Evolutionary conservation across 2,329 filamentous ascomycete genomes (phyloP).

Genomic region (Fusarium sp.): DNA sequence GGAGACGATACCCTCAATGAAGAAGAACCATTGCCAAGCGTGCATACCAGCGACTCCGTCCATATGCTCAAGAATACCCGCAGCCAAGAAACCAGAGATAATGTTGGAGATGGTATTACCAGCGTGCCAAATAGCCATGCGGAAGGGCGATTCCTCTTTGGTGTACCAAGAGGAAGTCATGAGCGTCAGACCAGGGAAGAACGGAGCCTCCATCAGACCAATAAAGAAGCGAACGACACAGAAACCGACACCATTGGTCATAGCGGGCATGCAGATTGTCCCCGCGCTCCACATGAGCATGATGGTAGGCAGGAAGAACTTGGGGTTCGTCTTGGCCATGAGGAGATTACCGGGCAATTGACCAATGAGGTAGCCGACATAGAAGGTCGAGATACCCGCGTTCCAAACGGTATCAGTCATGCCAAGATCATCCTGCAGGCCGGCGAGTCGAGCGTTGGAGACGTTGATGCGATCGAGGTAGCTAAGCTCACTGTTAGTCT

Average conservation of each 20-base stretch:
- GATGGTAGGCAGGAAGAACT: slow-evolving; percentile 49
- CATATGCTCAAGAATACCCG: slow-evolving; percentile 55
- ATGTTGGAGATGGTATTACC: slow-evolving; percentile 58
- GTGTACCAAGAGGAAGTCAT: slow-evolving; percentile 59
- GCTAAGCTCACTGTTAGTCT: slow-evolving; percentile 39
- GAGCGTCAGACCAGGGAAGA: slow-evolving; percentile 49
- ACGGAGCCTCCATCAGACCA: slow-evolving; percentile 49
- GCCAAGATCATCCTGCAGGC: slow-evolving; percentile 49
- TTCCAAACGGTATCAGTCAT: slow-evolving; percentile 51
- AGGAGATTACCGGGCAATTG: slow-evolving; percentile 58
- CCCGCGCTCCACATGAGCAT: slow-evolving; percentile 55
- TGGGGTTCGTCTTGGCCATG: slow-evolving; percentile 52
- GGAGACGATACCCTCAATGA: slow-evolving; percentile 48
- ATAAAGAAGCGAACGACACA: slow-evolving; percentile 46
- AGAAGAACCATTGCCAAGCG: slow-evolving; percentile 56
- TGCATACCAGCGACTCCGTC: slow-evolving; percentile 47
- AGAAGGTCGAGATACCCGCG: slow-evolving; percentile 54
- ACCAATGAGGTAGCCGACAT: slow-evolving; percentile 57
- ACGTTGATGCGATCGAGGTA: slow-evolving; percentile 63
- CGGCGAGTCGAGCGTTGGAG: slow-evolving; percentile 53
- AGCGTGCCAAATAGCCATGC: slow-evolving; percentile 57
- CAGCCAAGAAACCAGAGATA: slow-evolving; percentile 55
- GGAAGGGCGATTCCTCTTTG: slow-evolving; percentile 53
- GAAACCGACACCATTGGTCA: slow-evolving; percentile 43
- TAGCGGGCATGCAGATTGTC: slow-evolving; percentile 55